Base-by-base conservation (phyloP, 2,329 filamentous ascomycete genomes). In the Apiospora rasikravindrae region DNA sequence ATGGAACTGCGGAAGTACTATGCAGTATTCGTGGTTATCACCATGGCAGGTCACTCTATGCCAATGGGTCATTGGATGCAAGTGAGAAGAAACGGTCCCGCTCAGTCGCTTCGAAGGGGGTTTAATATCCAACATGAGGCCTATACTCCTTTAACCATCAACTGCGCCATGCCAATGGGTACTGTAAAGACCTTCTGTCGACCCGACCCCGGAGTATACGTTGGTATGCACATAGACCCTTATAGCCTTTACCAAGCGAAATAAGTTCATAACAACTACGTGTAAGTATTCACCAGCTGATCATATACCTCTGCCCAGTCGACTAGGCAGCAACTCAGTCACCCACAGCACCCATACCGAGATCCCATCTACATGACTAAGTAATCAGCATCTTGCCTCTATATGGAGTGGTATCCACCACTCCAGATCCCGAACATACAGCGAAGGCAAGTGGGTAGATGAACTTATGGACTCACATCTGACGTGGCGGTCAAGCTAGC, bases 361-460 rank as follows among this genome's bases (percentile, higher is more conserved):
- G 19, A 8, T n/a, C 19, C 45, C 45, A 49, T 49, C 19, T n/a
- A 6, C 45, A 49, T n/a, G 45, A 40, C 57, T 33, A n/a, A 40
- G 33, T 40, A n/a, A n/a, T n/a, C n/a, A n/a, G 33, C 29, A 6
- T 19, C 57, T 40, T 64, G 1, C n/a, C 19, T 42, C 8, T 14
- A 42, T 22, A 61, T n/a, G 33, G 57, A 42, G 40, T n/a, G 22
- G 57, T 40, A 33, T 33, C 40, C n/a, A 37, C 57, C 11, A 22
- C 33, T 10, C 22, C 40, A 10, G 40, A 42, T 42, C 33, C 57
- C 33, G 29, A 64, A 29, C 53, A 45, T 45, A 16, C 44, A 45
- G 44, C 53, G 29, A 37, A 61, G 33, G 57, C 57, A n/a, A 64
- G 33, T n/a, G 57, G 57, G 33, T 64, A 64, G 57, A 64, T 40